A percentile compares a stretch with the other conserved stretches of the same genome.
Conservation (phyloP, 371 early-diverging fungal species). For the Mortierella sp. region DNA sequence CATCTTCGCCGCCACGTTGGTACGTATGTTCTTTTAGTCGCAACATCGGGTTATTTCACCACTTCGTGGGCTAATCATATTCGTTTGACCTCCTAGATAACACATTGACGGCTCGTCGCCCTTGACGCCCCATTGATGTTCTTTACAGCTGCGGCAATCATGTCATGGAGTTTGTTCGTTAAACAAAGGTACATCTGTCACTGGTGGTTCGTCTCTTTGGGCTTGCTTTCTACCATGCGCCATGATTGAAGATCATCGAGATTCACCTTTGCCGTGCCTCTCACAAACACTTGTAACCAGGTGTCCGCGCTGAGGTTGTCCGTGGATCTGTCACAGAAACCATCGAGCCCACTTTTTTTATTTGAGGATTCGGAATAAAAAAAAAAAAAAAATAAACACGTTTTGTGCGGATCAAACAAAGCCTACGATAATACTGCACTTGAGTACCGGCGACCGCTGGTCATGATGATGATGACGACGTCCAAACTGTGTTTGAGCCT, state of each 20-base stretch:
- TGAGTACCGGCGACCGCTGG: background rate
- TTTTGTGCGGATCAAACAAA: conserved; percentile 13
- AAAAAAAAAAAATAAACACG: background rate
- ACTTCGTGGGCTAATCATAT: too few species aligned
- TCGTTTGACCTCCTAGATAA: conserved; percentile 70
- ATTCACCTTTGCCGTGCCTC: too few species aligned
- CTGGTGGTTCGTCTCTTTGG: conserved; percentile 17
- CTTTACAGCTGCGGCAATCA: conserved; percentile 75
- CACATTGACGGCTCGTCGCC: conserved; percentile 80
- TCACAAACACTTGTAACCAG: conserved; percentile 12
- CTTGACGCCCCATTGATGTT: conserved; percentile 87
- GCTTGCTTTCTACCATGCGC: too few species aligned
- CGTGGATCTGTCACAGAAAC: conserved; percentile 17
- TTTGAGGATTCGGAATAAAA: too few species aligned
- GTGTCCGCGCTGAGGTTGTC: conserved; percentile 18
- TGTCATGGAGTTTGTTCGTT: conserved; percentile 78
- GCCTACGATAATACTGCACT: conserved; percentile 39
- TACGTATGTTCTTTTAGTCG: too few species aligned
- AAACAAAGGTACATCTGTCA: conserved; percentile 56
- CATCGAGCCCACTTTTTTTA: conserved; percentile 4
- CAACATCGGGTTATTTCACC: too few species aligned
- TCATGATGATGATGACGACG: conserved; percentile 26
- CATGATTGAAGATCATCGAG: too few species aligned
- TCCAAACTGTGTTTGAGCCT: conserved; percentile 12
- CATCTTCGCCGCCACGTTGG: conserved; percentile 22